These are phyloP conservation scores for Davidsoniella australis DNA, from an alignment of 2,329 filamentous ascomycete genomes.

Conservation along the genomic window DNA sequence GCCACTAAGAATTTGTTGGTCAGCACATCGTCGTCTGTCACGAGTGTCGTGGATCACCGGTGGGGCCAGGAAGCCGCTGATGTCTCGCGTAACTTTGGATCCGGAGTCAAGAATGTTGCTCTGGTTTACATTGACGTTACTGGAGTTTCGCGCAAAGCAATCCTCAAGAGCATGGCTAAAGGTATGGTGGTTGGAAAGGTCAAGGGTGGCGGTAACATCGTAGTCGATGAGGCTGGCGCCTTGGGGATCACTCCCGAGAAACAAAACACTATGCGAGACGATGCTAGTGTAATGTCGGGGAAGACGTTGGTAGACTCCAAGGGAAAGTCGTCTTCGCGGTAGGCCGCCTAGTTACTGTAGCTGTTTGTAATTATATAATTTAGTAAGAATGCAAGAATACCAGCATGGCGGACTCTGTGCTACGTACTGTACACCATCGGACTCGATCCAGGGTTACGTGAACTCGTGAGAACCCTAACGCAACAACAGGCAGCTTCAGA, in stretches of 20 bases:
- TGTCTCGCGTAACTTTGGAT: conserved; percentile 57
- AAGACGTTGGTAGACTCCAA: too few relatives aligned
- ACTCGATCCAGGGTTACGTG: too few relatives aligned
- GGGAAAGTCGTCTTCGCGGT: too few relatives aligned
- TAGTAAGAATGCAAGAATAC: too few relatives aligned
- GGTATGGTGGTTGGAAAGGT: conserved; percentile 84
- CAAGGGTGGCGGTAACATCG: conserved; percentile 54
- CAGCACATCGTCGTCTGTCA: conserved; percentile 61
- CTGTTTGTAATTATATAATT: too few relatives aligned
- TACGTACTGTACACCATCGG: too few relatives aligned
- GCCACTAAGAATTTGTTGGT: conserved; percentile 63
- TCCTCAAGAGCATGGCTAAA: conserved; percentile 90
- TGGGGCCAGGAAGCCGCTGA: conserved; percentile 76
- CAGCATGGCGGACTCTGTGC: too few relatives aligned
- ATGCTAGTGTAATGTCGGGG: too few relatives aligned
- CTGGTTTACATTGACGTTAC: conserved; percentile 94
- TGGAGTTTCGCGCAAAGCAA: conserved; percentile 72
- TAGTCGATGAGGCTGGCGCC: conserved; percentile 43
- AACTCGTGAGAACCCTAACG: too few relatives aligned
- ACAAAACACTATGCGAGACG: not conserved
- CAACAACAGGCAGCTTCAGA: too few relatives aligned
- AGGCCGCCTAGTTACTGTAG: too few relatives aligned
- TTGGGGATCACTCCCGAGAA: not conserved
- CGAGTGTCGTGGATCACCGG: conserved; percentile 70
- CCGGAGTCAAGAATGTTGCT: conserved; percentile 88